Conservation (phyloP, 257 asterid genomes). For the Salvia splendens region DNA sequence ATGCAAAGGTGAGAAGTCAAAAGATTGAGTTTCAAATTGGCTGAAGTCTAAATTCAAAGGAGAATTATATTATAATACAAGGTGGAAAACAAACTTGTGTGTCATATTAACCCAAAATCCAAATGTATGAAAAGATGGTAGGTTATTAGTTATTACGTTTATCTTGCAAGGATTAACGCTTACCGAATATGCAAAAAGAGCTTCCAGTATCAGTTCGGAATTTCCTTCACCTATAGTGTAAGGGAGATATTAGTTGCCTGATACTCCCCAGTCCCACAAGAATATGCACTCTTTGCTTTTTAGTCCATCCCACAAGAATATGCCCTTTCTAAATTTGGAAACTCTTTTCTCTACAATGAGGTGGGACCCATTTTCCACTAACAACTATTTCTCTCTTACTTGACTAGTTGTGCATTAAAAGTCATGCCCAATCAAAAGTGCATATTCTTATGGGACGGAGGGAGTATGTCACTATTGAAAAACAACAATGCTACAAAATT, state of each 20-base stretch:
- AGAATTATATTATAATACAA: slow-evolving; percentile 6
- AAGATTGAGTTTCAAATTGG: slow-evolving; percentile 5
- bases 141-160: not conserved
- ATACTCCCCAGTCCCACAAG: too few relatives aligned
- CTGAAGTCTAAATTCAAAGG: slow-evolving; percentile 10
- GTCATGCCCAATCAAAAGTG: too few relatives aligned
- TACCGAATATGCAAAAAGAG: slow-evolving; percentile 74
- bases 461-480: slow-evolving; percentile 9
- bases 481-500: not conserved
- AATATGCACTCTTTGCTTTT: too few relatives aligned
- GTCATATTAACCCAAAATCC: not conserved
- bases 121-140: slow-evolving; percentile 7
- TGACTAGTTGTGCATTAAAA: too few relatives aligned
- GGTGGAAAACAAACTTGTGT: slow-evolving; percentile 13
- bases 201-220: slow-evolving; percentile 70
- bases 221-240: slow-evolving; percentile 63
- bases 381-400: too few relatives aligned
- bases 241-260: slow-evolving; percentile 28
- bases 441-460: too few relatives aligned
- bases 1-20: not conserved
- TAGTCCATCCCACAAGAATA: too few relatives aligned
- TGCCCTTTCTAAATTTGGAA: too few relatives aligned
- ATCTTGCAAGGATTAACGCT: slow-evolving; percentile 35
- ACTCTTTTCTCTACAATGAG: too few relatives aligned
- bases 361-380: too few relatives aligned